Conservation (phyloP, 2,329 filamentous ascomycete species). For the Beauveria asiatica region DNA sequence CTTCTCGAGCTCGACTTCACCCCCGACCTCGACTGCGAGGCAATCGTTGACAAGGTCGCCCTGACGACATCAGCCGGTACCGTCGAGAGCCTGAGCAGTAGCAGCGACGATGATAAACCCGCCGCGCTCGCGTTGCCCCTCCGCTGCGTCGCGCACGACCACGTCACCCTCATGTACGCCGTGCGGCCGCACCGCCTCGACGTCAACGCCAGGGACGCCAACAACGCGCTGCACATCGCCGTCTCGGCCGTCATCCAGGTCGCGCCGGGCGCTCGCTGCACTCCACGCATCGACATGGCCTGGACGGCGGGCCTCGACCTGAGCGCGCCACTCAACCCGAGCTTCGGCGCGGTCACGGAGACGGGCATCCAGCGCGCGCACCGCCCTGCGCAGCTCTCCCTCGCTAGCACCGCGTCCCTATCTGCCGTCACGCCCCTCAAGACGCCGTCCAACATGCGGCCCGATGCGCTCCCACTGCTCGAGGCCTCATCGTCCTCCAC, state of each 20-base stretch:
- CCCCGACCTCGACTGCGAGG: slow-evolving; percentile 57
- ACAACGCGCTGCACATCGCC: slow-evolving; percentile 48
- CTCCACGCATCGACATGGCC: slow-evolving; percentile 52
- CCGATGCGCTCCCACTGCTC: slow-evolving; percentile 51
- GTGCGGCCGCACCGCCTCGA: slow-evolving; percentile 37
- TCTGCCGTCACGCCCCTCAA: slow-evolving; percentile 45
- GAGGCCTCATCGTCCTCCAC: slow-evolving; percentile 34
- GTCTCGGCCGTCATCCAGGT: slow-evolving; percentile 53
- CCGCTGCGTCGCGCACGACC: slow-evolving; percentile 61
- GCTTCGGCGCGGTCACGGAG: slow-evolving; percentile 45
- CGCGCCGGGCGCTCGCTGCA: slow-evolving; percentile 43
- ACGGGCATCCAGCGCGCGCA: slow-evolving; percentile 51
- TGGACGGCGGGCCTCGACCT: slow-evolving; percentile 67
- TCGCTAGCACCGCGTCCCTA: slow-evolving; percentile 37
- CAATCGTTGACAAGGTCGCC: slow-evolving; percentile 51
- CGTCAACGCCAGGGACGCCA: slow-evolving; percentile 34
- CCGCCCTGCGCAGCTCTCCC: slow-evolving; percentile 56
- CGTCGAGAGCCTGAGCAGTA: slow-evolving; percentile 43
- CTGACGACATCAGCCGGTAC: slow-evolving; percentile 49
- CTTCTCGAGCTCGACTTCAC: slow-evolving; percentile 69
- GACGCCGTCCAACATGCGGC: slow-evolving; percentile 48
- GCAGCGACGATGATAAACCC: slow-evolving; percentile 20
- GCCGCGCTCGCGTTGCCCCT: slow-evolving; percentile 45
- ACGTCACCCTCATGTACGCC: slow-evolving; percentile 36
- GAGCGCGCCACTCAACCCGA: slow-evolving; percentile 54